Evolutionary conservation across 2,329 filamentous ascomycete genomes (phyloP), one percentile per base, ranked within the genome.

Genomic region (Sporothrix luriei): DNA sequence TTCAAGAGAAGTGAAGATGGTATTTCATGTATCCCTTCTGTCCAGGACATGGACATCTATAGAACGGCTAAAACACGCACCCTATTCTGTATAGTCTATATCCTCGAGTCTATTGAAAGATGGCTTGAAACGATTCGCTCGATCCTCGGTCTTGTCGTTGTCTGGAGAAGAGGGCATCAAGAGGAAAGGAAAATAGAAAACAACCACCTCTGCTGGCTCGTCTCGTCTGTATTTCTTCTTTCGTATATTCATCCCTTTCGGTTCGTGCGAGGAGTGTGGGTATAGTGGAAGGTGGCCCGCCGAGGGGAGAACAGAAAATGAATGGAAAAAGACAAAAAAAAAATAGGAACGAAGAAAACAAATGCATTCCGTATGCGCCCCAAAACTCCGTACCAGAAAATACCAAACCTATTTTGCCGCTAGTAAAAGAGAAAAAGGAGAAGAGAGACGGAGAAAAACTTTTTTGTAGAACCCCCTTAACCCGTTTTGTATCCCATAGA

Each of bases 1-100:
- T 7, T 65, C 46, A 59, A 26, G 13, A 68, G 19, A 61, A 59
- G 66, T 51, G 52, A 68, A 68, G 40, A 49, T 68, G 52, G 66
- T 61, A 61, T 61, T 33, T 61, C 52, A n/a, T 61, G 40, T 59
- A 43, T 66, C 64, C 16, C 49, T 54, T 55, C 49, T 14, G 33
- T 55, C 54, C 54, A 38, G 10, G 1, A 4, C 1, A 55, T 24
- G 29, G 64, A 49, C 52, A 16, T 59, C 40, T 59, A 59, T 55
- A 61, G n/a, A 68, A 59, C 9, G 5, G 16, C 14, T 2, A 14
- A 57, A 55, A 46, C 38, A 52, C 21, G 7, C 33, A 38, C 29
- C 21, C 49, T 19, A 19, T 57, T 46, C 10, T 40, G 29, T 46
- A 9, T 29, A 24, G 24, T 67, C 51, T 67, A 67, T 57, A 19